Percentiles rank a stretch among this genome's conserved stretches.
Evolutionary conservation across 73 alveolate genomes (phyloP).

Genomic region (Urostyla sp.): DNA sequence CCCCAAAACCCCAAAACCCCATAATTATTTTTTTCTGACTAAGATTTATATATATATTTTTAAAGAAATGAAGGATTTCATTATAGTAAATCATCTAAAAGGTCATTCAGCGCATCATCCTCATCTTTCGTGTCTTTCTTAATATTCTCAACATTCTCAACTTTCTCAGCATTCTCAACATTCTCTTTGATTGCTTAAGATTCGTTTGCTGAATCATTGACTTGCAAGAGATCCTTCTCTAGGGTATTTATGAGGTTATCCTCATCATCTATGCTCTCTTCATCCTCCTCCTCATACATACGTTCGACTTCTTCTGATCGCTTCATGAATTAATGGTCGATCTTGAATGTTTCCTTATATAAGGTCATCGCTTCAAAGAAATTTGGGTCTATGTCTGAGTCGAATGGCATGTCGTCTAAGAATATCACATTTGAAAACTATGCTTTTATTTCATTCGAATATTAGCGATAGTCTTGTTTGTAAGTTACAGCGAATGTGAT

Average conservation of each 20-base stretch:
- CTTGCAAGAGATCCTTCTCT: slow-evolving; percentile 15
- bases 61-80: background rate
- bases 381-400: slow-evolving; percentile 48
- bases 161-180: background rate
- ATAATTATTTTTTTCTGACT: background rate
- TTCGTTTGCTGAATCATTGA: background rate
- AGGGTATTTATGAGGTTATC: slow-evolving; percentile 38
- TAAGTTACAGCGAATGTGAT: slow-evolving; percentile 33
- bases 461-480: slow-evolving; percentile 36
- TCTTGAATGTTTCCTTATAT: background rate
- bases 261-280: slow-evolving; percentile 41
- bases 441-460: background rate
- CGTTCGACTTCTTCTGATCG: slow-evolving; percentile 48
- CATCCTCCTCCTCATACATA: slow-evolving; percentile 55
- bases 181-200: background rate
- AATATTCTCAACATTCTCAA: background rate
- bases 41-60: background rate
- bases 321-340: slow-evolving; percentile 36
- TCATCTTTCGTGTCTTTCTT: slow-evolving; percentile 16
- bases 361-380: slow-evolving; percentile 43
- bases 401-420: slow-evolving; percentile 56
- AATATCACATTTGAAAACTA: slow-evolving; percentile 3
- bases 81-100: slow-evolving; percentile 32
- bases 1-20: no score
- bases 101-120: slow-evolving; percentile 22